Conservation (phyloP, 129 eudicot genomes). For the Chrysanthemum makinoi region DNA sequence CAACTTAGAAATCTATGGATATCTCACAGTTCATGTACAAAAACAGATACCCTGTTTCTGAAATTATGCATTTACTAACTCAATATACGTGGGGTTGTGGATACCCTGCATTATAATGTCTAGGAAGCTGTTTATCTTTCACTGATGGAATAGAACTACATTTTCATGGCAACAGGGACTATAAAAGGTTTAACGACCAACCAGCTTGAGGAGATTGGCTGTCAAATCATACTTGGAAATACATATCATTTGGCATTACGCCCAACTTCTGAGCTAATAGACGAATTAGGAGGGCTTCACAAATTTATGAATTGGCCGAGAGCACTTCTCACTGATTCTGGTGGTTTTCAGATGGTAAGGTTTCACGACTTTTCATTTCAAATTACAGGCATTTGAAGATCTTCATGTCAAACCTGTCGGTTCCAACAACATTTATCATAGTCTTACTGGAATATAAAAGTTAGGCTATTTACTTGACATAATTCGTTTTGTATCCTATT, state of each 20-base stretch:
- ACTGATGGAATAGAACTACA: slow-evolving; percentile 1
- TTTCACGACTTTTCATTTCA: slow-evolving; percentile 8
- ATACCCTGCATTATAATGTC: neutral
- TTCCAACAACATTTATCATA: neutral
- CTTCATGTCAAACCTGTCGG: slow-evolving; percentile 3
- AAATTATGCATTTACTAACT: neutral
- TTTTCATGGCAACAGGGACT: slow-evolving; percentile 64
- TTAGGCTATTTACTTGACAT: neutral
- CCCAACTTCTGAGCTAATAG: slow-evolving; percentile 89
- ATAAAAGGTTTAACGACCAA: slow-evolving; percentile 87
- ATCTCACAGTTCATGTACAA: neutral
- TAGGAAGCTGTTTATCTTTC: slow-evolving; percentile 1
- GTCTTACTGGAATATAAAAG: slow-evolving; percentile 1
- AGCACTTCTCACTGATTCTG: slow-evolving; percentile 94
- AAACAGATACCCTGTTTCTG: neutral
- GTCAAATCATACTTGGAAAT: slow-evolving; percentile 96
- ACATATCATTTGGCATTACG: slow-evolving; percentile 88
- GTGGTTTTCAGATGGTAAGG: slow-evolving; percentile 95
- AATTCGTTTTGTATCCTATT: no score
- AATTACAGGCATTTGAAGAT: neutral
- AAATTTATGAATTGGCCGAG: slow-evolving; percentile 98
- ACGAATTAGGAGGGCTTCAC: slow-evolving; percentile 90
- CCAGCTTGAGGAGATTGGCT: slow-evolving; percentile 95
- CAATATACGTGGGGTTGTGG: neutral
- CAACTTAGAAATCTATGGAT: neutral